Conservation (phyloP, 2,329 filamentous ascomycete species). For the Talaromyces funiculosus region DNA sequence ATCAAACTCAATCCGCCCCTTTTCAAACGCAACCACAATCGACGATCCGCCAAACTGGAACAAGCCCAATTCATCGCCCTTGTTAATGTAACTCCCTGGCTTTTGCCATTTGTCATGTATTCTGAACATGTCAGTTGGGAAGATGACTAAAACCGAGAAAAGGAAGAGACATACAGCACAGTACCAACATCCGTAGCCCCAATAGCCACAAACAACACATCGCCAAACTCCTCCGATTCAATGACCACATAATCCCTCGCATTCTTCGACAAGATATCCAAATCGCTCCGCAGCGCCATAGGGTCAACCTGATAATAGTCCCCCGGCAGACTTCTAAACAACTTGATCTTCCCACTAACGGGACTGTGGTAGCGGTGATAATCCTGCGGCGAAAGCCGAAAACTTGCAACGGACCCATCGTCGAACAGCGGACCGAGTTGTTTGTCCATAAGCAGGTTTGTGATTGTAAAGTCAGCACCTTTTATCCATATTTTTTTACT, state of each 20-base stretch:
- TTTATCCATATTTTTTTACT: slow-evolving; percentile 40
- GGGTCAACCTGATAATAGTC: slow-evolving; percentile 44
- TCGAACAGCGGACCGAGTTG: slow-evolving; percentile 29
- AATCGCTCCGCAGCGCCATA: slow-evolving; percentile 24
- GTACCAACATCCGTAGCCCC: slow-evolving; percentile 38
- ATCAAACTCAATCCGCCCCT: slow-evolving; percentile 35
- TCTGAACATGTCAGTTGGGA: slow-evolving; percentile 17
- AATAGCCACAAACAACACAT: slow-evolving; percentile 41
- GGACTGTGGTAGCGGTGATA: slow-evolving; percentile 45
- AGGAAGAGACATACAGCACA: slow-evolving; percentile 29
- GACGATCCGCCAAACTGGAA: slow-evolving; percentile 40
- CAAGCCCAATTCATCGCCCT: slow-evolving; percentile 38
- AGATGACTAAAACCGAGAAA: too few relatives aligned
- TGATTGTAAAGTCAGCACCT: slow-evolving; percentile 39
- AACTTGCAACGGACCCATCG: slow-evolving; percentile 36
- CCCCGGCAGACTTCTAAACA: slow-evolving; percentile 36
- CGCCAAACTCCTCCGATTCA: slow-evolving; percentile 35
- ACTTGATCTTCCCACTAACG: slow-evolving; percentile 35
- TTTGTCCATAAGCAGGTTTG: slow-evolving; percentile 33
- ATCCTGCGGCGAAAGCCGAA: slow-evolving; percentile 41
- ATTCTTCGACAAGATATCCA: slow-evolving; percentile 37
- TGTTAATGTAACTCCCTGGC: slow-evolving; percentile 28
- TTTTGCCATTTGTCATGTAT: slow-evolving; percentile 31
- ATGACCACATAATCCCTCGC: slow-evolving; percentile 36
- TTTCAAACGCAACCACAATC: slow-evolving; percentile 39